Base-by-base conservation (phyloP, 148 eudicot genomes). In the Fagopyrum homotropicum region DNA sequence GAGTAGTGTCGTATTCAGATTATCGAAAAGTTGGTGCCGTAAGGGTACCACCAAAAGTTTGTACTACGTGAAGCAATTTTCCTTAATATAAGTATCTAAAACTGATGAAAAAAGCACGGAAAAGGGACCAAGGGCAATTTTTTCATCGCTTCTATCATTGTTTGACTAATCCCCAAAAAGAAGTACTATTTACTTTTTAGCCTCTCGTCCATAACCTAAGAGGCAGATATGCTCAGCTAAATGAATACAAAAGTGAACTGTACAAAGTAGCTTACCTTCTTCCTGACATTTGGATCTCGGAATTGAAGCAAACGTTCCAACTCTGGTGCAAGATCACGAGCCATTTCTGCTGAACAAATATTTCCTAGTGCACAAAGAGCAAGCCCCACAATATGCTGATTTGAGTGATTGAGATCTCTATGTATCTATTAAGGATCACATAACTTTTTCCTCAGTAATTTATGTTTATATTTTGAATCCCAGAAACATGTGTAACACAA, bases 331-430 rank as follows among this genome's bases (percentile, higher is more conserved):
- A 94, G 98, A 83, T 94, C 98, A 80, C 98, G 97, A 76, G 98
- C 98, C 98, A 94, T 92, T 85, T 92, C 98, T 75, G 98, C 97
- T 19, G 98, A 94, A 80, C 96, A 88, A 72, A 94, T 94, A 82
- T 94, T 92, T 72, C 97, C 98, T 84, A 94, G 91, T 73, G 98
- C 98, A 83, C 98, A 94, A 73, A 94, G 98, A 83, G 98, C 98
- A 80, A 94, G 91, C 68, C 98, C 98, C 70, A 89, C 96, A 60
- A 94, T 94, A 81, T 94, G 90, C 82, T 94, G 98, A 81, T 94
- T 94, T 72, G 92, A 74, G 80, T 91, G 98, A 78, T 92, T 94
- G 74, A 90, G 89, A 77, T 94, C 97, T 91, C 98, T 94, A 80
- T 72, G 45, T 63, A 80, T 16, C 79, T 59, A 83, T 88, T 83